Conservation (phyloP, 1,284 basidiomycete genomes). For the Microbotryum lychnidis-dioicae region DNA sequence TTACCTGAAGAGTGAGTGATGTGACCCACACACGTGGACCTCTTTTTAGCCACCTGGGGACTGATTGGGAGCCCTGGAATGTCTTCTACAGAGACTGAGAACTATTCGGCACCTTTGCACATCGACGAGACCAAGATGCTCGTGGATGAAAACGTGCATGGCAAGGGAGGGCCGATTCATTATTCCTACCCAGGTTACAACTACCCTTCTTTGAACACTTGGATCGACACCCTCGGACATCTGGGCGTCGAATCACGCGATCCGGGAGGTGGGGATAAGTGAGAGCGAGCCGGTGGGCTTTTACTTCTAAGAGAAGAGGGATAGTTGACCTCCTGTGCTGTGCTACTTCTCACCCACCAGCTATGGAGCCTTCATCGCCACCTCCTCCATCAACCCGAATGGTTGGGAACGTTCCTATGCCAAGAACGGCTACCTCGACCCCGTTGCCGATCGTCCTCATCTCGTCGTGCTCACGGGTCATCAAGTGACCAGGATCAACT, state of each 20-base stretch:
- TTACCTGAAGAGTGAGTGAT: slow-evolving; percentile 46
- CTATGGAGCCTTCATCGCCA: slow-evolving; percentile 53
- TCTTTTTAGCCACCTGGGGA: no score
- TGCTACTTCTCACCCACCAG: slow-evolving; percentile 46
- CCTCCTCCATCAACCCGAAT: slow-evolving; percentile 55
- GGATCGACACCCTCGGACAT: slow-evolving; percentile 30
- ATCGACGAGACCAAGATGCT: slow-evolving; percentile 40
- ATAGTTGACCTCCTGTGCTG: neutral
- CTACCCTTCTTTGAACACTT: slow-evolving; percentile 16
- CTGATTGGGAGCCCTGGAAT: no score
- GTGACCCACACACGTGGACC: no score
- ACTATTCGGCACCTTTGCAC: slow-evolving; percentile 42
- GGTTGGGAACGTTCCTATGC: slow-evolving; percentile 62
- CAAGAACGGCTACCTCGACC: slow-evolving; percentile 59
- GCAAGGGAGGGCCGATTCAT: slow-evolving; percentile 46
- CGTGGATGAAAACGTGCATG: slow-evolving; percentile 44
- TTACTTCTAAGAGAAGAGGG: no score
- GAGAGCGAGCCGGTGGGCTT: neutral
- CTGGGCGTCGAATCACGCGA: slow-evolving; percentile 30
- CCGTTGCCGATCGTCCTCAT: slow-evolving; percentile 47
- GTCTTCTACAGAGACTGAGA: slow-evolving; percentile 39
- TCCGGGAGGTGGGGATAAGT: slow-evolving; percentile 16
- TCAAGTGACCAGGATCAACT: slow-evolving; percentile 55
- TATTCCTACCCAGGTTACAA: slow-evolving; percentile 29
- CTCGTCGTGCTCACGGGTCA: slow-evolving; percentile 53